Base-by-base conservation (phyloP, 352 stramenopile genomes). In the Pythium dissimile region DNA sequence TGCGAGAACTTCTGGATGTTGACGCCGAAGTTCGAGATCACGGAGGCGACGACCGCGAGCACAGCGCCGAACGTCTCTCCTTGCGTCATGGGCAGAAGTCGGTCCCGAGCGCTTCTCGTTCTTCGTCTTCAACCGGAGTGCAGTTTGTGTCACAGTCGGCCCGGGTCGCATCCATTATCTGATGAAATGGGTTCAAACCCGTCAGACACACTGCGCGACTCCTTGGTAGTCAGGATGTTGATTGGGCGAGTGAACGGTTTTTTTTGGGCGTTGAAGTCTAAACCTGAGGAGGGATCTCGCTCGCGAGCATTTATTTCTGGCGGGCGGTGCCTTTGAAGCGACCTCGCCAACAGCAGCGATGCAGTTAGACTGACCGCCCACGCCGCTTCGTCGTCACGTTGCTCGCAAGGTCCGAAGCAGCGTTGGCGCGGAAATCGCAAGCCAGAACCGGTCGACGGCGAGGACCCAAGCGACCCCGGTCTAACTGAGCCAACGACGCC, bases 1-100 rank as follows among this genome's bases (percentile, higher is more conserved):
- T 96, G 87, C 39, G 82, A 94, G 62, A 87, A 93, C 69, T 96
- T 96, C 59, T 96, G 85, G 27, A 95, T 79, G 58, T 96, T 96
- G 28, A 96, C 84, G 54, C 89, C 89, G 24, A 97, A 61, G 50
- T 97, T 97, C 27, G 84, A 94, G 37, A 96, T 54, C 31, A 96
- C 62, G 43, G 86, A 95, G 12, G 83, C 80, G 30, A 81, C 73
- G 20, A 96, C 82, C 15, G 82, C 82, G 54, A 97, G 66, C 41
- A 64, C 68, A 26, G 86, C 88, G 49, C 88, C 88, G 37, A 95
- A 87, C n/a, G 80, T 75, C 70, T 94, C 84, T 67, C 72, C 85
- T 38, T 84, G 69, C 62, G 76, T 72, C 78, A 91, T 87, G 15
- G 32, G 20, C 20, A 15, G 23, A 7, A 30, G 2, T 38, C 26